phyloP scores from a whole-genome alignment of 192 early-diverging fungal species.

The Podila minutissima region DNA sequence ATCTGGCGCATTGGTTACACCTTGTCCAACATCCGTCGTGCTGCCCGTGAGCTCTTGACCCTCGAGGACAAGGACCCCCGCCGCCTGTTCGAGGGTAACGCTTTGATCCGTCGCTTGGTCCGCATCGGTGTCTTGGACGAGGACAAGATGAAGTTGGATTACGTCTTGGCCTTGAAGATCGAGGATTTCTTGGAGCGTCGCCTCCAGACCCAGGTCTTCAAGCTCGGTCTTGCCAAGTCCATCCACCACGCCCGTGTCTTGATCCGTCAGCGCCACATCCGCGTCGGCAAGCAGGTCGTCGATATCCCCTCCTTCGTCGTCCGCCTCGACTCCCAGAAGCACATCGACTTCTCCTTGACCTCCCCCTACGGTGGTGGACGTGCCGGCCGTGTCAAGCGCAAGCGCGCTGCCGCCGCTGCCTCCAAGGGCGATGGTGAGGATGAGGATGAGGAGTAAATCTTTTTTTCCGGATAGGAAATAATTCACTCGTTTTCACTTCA shows the following conservation, averaged over 20 bases:
- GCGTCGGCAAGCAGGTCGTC: conserved; percentile 97
- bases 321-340: conserved; percentile 71
- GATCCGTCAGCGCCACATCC: conserved; percentile 98
- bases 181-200: conserved; percentile 99
- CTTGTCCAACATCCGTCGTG: conserved; percentile 99
- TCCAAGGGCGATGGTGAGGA: conserved; percentile 65
- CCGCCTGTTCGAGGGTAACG: conserved; percentile 99
- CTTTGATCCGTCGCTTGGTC: conserved; percentile 97
- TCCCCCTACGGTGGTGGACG: conserved; percentile 98
- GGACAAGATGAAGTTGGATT: conserved; percentile 98
- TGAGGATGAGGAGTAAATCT: conserved; percentile 67
- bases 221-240: conserved; percentile 96
- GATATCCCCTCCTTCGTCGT: conserved; percentile 97
- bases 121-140: conserved; percentile 99
- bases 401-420: conserved; percentile 82
- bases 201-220: conserved; percentile 99
- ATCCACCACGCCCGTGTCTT: conserved; percentile 99
- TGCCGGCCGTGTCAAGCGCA: conserved; percentile 96
- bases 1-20: conserved; percentile 97
- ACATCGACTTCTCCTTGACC: conserved; percentile 79
- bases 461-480: no score
- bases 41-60: conserved; percentile 98
- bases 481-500: conserved; percentile 1
- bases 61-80: conserved; percentile 96
- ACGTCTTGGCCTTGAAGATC: conserved; percentile 96